Evolutionary conservation across 495 filamentous ascomycete species (phyloP).

Genomic region (Aspergillus olivimuriae): DNA sequence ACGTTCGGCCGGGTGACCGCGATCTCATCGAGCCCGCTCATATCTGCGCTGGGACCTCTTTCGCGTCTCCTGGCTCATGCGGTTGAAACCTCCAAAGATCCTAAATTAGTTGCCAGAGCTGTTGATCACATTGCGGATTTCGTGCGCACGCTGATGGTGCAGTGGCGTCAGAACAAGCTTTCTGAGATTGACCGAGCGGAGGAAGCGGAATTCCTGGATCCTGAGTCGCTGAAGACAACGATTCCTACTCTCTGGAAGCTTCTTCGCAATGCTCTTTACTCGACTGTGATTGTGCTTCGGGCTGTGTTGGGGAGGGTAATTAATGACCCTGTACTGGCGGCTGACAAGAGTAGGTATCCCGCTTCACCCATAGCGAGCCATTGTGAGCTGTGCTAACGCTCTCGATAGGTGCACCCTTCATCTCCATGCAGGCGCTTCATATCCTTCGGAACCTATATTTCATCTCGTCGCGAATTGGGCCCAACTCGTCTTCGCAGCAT

Average conservation of each 20-base stretch:
- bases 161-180: constrained; percentile 81
- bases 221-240: constrained; percentile 62
- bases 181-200: constrained; percentile 76
- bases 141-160: constrained; percentile 59
- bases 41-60: constrained; percentile 71
- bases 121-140: constrained; percentile 71
- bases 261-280: constrained; percentile 73
- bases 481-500: constrained; percentile 70
- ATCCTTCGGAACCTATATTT: constrained; percentile 82
- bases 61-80: constrained; percentile 71
- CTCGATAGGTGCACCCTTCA: constrained; percentile 50
- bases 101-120: constrained; percentile 53
- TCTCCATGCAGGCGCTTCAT: constrained; percentile 72
- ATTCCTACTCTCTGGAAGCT: constrained; percentile 76
- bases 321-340: constrained; percentile 46
- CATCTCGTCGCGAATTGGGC: constrained; percentile 71
- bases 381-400: constrained; percentile 1
- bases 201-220: constrained; percentile 60
- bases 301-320: constrained; percentile 65
- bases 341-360: constrained; percentile 44
- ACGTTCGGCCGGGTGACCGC: constrained; percentile 52
- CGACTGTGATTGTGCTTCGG: constrained; percentile 67
- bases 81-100: constrained; percentile 57
- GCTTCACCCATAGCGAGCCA: not conserved
- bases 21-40: constrained; percentile 59